Evolutionary conservation across 495 filamentous ascomycete genomes (phyloP).

Genomic region (Parathielavia hyrcaniae): DNA sequence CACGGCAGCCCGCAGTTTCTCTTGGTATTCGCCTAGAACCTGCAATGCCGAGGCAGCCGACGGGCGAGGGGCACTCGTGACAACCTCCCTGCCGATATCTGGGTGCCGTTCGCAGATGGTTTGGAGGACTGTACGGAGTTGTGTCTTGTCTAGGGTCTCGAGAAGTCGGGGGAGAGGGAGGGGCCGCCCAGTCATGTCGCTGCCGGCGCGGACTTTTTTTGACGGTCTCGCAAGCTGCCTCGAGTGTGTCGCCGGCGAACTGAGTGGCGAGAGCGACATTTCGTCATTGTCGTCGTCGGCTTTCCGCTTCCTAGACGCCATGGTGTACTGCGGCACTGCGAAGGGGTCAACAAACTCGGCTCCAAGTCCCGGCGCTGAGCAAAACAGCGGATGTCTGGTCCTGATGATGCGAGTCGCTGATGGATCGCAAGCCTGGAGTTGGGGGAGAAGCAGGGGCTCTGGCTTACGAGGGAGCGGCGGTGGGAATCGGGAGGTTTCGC

Average conservation of each 20-base stretch:
- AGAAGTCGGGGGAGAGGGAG: conserved; percentile 76
- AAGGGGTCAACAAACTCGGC: conserved; percentile 25
- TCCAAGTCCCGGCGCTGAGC: neutral
- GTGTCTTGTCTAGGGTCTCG: conserved; percentile 80
- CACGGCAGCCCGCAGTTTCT: conserved; percentile 68
- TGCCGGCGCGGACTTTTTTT: conserved; percentile 51
- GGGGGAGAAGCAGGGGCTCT: conserved; percentile 13
- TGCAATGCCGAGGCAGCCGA: conserved; percentile 70
- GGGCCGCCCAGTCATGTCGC: conserved; percentile 70
- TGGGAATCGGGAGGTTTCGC: conserved; percentile 63
- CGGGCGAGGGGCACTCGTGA: conserved; percentile 77
- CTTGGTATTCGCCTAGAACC: conserved; percentile 76
- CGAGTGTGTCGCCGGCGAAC: conserved; percentile 65
- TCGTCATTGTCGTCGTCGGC: conserved; percentile 81
- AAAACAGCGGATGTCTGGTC: conserved; percentile 9
- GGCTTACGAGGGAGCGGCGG: conserved; percentile 64
- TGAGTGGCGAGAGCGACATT: conserved; percentile 79
- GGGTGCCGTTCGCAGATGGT: conserved; percentile 86
- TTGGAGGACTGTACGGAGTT: conserved; percentile 74
- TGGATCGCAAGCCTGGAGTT: neutral
- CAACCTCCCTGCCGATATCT: conserved; percentile 70
- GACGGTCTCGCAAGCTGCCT: conserved; percentile 57
- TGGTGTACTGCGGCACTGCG: conserved; percentile 52
- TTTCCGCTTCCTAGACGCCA: conserved; percentile 70
- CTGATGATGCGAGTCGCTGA: conserved; percentile 1